Evolutionary conservation across 164 flowering plant genomes (phyloP).

Genomic region (Umbellularia californica): DNA sequence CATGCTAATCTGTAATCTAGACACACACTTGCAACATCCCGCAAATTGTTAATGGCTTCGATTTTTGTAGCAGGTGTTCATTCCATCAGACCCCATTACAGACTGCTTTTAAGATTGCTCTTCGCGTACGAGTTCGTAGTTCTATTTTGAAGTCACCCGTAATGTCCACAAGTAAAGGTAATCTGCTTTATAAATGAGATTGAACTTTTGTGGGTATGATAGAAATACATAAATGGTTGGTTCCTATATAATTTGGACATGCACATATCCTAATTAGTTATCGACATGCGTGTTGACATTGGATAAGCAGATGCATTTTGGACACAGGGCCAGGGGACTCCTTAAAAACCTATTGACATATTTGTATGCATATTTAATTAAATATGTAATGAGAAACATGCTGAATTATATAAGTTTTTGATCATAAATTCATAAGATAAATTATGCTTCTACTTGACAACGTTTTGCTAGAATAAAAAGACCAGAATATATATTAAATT

Average conservation of each 20-base stretch:
- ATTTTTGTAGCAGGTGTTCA: conserved; percentile 28
- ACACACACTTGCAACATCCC: background rate
- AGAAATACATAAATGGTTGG: background rate
- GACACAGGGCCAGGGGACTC: background rate
- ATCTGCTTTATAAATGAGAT: background rate
- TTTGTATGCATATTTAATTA: too few species aligned
- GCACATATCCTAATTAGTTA: background rate
- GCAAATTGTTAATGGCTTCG: background rate
- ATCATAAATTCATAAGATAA: background rate
- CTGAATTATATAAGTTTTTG: background rate
- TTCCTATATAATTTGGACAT: background rate
- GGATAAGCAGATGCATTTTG: background rate
- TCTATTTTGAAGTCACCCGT: conserved; percentile 24
- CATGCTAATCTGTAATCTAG: background rate
- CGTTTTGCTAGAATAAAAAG: too few species aligned
- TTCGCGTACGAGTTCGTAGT: conserved; percentile 15
- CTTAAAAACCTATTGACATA: background rate
- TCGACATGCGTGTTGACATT: background rate
- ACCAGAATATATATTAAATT: too few species aligned
- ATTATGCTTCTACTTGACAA: too few species aligned
- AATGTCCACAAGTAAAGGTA: conserved; percentile 37
- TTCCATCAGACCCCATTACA: conserved; percentile 20
- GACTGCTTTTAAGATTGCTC: conserved; percentile 25
- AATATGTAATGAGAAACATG: background rate
- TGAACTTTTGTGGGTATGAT: background rate